phyloP scores from a whole-genome alignment of 2,329 filamentous ascomycete species.

The Penicillium psychrosexuale region DNA sequence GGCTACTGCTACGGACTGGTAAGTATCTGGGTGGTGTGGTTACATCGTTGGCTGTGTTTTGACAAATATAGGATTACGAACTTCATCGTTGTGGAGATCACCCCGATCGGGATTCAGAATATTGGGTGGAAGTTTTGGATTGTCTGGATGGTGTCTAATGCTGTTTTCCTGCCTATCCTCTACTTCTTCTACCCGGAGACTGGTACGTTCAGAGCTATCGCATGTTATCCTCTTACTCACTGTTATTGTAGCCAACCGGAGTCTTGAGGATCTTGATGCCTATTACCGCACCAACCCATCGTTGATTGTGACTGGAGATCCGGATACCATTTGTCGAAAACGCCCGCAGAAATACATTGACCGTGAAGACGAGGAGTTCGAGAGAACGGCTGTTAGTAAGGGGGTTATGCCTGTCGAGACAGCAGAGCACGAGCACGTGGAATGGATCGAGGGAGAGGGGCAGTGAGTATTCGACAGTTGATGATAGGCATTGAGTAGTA shows the following conservation, averaged over 20 bases:
- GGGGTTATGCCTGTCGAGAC: neutral
- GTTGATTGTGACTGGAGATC: slow-evolving; percentile 48
- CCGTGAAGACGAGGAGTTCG: slow-evolving; percentile 38
- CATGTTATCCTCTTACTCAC: neutral
- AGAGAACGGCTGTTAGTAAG: slow-evolving; percentile 2
- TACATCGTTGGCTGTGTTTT: neutral
- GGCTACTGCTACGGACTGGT: slow-evolving; percentile 38
- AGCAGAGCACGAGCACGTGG: neutral
- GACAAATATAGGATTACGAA: slow-evolving; percentile 13
- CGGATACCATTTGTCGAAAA: slow-evolving; percentile 46
- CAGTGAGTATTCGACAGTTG: neutral
- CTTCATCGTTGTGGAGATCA: slow-evolving; percentile 16
- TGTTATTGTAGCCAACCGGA: slow-evolving; percentile 9
- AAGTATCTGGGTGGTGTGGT: neutral
- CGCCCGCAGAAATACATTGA: slow-evolving; percentile 49
- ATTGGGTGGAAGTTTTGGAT: slow-evolving; percentile 16
- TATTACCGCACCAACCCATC: slow-evolving; percentile 35
- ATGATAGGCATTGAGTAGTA: neutral
- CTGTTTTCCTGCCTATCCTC: slow-evolving; percentile 1
- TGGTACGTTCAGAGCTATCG: slow-evolving; percentile 11
- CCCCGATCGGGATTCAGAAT: slow-evolving; percentile 13
- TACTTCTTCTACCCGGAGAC: slow-evolving; percentile 7
- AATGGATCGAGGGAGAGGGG: neutral
- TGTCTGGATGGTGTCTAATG: slow-evolving; percentile 3
- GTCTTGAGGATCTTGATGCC: slow-evolving; percentile 32